A percentile compares a stretch with the other conserved stretches of the same genome.
Conservation (phyloP, 75 land plant species). For the Sequoia sempervirens region DNA sequence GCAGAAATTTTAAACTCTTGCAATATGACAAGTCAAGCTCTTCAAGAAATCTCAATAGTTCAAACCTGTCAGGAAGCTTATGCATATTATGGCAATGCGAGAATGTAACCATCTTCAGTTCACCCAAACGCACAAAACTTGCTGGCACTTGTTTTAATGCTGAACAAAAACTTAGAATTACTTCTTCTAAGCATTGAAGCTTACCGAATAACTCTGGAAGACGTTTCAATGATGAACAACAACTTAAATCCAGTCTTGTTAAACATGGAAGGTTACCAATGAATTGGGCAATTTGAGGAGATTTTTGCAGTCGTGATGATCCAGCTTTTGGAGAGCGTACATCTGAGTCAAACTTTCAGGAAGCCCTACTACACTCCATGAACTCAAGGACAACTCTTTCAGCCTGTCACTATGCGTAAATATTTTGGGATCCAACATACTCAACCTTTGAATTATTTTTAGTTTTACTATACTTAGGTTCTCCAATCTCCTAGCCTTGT, state of each 20-base stretch:
- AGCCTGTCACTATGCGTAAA: neutral
- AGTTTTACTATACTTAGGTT: neutral
- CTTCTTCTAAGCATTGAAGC: neutral
- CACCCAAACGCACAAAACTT: neutral
- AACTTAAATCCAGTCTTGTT: neutral
- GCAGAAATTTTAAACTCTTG: neutral
- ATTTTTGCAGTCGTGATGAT: neutral
- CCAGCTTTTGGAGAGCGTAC: neutral
- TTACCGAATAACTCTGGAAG: neutral
- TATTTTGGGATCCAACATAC: neutral
- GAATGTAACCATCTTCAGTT: neutral
- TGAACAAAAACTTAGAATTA: neutral
- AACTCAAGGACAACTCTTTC: neutral
- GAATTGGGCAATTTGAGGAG: neutral
- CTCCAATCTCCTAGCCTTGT: neutral
- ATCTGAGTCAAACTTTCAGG: neutral
- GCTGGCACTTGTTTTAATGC: neutral
- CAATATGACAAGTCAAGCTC: neutral
- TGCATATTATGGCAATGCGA: neutral
- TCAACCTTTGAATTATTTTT: neutral
- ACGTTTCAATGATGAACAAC: neutral
- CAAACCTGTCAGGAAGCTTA: neutral
- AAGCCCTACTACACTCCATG: neutral
- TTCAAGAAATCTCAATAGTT: neutral
- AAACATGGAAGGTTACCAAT: neutral